Percentiles rank a stretch among this genome's conserved stretches.
Evolutionary conservation across 768 basidiomycete genomes (phyloP).

Genomic region (Clathrus columnatus): DNA sequence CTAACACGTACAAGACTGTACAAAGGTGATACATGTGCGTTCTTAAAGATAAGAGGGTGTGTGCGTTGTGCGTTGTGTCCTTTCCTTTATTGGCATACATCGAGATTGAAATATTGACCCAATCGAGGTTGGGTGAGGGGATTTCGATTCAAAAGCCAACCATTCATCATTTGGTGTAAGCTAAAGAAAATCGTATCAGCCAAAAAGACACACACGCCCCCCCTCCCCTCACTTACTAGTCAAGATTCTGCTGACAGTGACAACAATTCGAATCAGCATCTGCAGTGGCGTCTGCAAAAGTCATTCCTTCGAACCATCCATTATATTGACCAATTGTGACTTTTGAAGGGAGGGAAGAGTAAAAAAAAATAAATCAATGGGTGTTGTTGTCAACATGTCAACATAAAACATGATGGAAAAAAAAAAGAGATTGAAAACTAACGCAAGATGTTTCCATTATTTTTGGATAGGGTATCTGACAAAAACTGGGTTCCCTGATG

Average conservation of each 20-base stretch:
- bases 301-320: conserved; percentile 60
- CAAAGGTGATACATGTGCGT: too few relatives aligned
- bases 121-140: conserved; percentile 39
- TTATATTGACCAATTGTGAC: conserved; percentile 65
- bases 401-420: not conserved
- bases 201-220: too few relatives aligned
- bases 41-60: too few relatives aligned
- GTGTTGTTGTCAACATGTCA: too few relatives aligned
- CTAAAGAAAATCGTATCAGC: conserved; percentile 24
- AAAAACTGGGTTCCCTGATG: conserved; percentile 56
- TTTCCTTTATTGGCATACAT: conserved; percentile 19
- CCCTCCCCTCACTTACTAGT: too few relatives aligned
- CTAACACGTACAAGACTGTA: too few relatives aligned
- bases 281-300: conserved; percentile 48
- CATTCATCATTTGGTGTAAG: conserved; percentile 62
- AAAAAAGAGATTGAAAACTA: too few relatives aligned
- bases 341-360: not conserved
- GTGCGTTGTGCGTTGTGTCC: too few relatives aligned
- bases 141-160: conserved; percentile 56
- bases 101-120: conserved; percentile 63
- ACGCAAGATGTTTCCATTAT: conserved; percentile 44
- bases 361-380: not conserved
- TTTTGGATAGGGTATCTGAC: conserved; percentile 34
- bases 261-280: conserved; percentile 49
- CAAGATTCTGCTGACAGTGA: conserved; percentile 74